Evolutionary conservation across 306 rosid species (phyloP), one percentile per base, ranked within the genome.

Genomic region (Dryas alaskensis): DNA sequence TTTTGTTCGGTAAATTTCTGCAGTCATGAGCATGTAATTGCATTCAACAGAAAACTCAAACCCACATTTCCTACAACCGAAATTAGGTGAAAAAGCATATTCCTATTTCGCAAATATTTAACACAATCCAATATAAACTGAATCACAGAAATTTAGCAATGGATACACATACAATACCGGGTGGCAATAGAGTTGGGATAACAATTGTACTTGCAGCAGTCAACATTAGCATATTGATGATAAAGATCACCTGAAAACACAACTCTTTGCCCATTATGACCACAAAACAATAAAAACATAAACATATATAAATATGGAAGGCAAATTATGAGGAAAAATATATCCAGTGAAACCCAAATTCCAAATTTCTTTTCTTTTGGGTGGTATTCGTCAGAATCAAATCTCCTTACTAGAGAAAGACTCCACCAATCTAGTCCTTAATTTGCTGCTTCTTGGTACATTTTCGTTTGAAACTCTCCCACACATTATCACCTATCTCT

Each of bases 131-230:
- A 44, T 10, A 22, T 17, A 60, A 73, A 57, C 65, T 14, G 46
- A 63, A 19, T 46, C 42, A 78, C 55, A 6, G 61, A 50, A 42
- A 31, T 39, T 10, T 52, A 58, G 27, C 13, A 66, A 64, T 22
- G 8, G 65, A 79, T 53, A 70, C 44, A 16, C 17, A 42, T 43
- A 7, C 19, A 46, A 67, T 79, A 90, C 96, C 96, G 73, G 87
- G 75, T 60, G 86, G 80, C 42, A 78, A 65, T 70, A 67, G 81
- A 57, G 84, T 73, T 25, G 75, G 55, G 42, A 59, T 65, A 25
- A 22, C 22, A 22, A 81, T 79, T 53, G 78, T 58, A 71, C 63
- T 87, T n/a, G 78, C 80, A 70, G 83, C 70, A 60, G 84, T 75
- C 37, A 80, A 37, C 16, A 63, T 73, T 73, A 42, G 59, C 87